Conservation (phyloP, 164 flowering plant genomes). For the Aristolochia contorta region DNA sequence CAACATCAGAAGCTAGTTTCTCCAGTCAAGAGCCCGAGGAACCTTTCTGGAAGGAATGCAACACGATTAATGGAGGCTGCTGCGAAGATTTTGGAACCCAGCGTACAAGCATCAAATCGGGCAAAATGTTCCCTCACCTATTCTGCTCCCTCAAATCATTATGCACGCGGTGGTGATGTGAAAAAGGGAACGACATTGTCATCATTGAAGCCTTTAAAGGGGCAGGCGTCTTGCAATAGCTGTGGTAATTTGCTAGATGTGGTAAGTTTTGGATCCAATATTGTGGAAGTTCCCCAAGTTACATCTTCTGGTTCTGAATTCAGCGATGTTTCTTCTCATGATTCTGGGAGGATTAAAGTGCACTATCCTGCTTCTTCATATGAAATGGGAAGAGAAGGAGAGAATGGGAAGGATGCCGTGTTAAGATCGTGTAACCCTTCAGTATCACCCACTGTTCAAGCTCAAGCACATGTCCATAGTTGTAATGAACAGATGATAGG, state of each 20-base stretch:
- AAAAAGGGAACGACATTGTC: conserved; percentile 11
- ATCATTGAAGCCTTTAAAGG: conserved; percentile 18
- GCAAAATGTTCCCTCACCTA: conserved; percentile 53
- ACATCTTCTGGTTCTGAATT: conserved; percentile 17
- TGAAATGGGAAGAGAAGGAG: conserved; percentile 20
- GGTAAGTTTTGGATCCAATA: conserved; percentile 10
- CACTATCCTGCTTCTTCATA: conserved; percentile 9
- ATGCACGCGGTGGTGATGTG: conserved; percentile 14
- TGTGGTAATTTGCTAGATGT: conserved; percentile 44
- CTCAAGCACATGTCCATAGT: conserved; percentile 5
- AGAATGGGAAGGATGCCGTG: conserved; percentile 4
- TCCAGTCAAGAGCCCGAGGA: conserved; percentile 65
- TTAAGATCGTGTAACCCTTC: conserved; percentile 13
- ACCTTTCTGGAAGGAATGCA: conserved; percentile 33
- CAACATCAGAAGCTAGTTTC: conserved; percentile 52
- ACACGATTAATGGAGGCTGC: conserved; percentile 81
- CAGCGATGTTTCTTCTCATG: conserved; percentile 22
- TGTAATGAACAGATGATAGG: conserved; percentile 10
- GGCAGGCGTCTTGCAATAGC: conserved; percentile 40
- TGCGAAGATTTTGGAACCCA: conserved; percentile 73
- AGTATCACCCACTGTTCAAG: conserved; percentile 9
- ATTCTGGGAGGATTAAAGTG: conserved; percentile 16
- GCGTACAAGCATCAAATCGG: conserved; percentile 55
- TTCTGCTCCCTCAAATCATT: conserved; percentile 18
- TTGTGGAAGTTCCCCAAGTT: conserved; percentile 14